Evolutionary conservation across 1,284 basidiomycete genomes (phyloP).

Genomic region (Ustilago bromivora): DNA sequence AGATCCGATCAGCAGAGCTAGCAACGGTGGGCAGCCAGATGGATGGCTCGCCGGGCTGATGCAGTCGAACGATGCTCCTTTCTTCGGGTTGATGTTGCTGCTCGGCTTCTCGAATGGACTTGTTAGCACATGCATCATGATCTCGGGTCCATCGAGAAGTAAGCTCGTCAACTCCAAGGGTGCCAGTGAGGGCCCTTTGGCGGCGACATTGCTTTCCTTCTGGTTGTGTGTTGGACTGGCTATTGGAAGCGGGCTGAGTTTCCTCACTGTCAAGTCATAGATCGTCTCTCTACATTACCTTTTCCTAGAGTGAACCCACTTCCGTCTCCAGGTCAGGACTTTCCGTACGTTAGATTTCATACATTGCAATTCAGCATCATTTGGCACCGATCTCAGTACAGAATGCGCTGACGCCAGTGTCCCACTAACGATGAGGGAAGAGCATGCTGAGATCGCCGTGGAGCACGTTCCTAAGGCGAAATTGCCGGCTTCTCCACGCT

Average conservation of each 20-base stretch:
- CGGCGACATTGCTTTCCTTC: constrained; percentile 58
- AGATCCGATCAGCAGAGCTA: constrained; percentile 20
- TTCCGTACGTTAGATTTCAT: neutral
- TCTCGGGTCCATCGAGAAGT: constrained; percentile 49
- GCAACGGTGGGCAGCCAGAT: neutral
- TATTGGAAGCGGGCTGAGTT: constrained; percentile 54
- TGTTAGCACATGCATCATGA: constrained; percentile 58
- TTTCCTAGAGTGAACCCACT: neutral
- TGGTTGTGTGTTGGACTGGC: constrained; percentile 65
- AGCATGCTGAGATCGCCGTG: neutral
- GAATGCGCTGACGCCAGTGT: neutral
- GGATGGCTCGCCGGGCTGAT: constrained; percentile 28
- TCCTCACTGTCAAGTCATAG: constrained; percentile 47
- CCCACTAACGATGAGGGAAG: neutral
- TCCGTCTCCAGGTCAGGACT: neutral
- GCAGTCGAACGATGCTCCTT: constrained; percentile 53
- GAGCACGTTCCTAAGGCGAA: constrained; percentile 1
- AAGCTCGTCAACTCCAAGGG: constrained; percentile 45
- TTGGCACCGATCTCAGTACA: neutral
- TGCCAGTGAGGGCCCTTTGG: constrained; percentile 41
- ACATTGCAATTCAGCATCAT: constrained; percentile 1
- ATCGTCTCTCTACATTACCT: neutral
- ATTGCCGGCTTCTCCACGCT: neutral
- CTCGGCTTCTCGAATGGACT: constrained; percentile 61
- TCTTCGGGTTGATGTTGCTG: constrained; percentile 56